Base-by-base conservation (phyloP, 2,329 filamentous ascomycete species). In the Colletotrichum acutatum region DNA sequence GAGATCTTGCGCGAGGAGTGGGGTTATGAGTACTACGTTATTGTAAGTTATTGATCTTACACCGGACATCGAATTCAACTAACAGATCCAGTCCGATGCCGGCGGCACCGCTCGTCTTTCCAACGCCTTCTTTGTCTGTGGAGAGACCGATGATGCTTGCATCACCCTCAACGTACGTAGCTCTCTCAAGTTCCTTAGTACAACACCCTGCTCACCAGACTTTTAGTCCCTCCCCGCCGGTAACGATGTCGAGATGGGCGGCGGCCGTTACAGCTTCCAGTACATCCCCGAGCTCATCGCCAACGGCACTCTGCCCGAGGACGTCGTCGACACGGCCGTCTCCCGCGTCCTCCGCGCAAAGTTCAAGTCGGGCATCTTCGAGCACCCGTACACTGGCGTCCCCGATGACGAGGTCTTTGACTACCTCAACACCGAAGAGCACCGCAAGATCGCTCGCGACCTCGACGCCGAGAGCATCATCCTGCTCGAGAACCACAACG, bases 221-320 rank as follows among this genome's bases (percentile, higher is more conserved):
- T 16, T 0, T 16, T 71, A 88, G 82, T 84, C 90, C 9, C 86
- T 95, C 5, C 90, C 90, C 0, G 91, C 92, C 5, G 93, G 93
- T 3, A 92, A 90, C 62, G 93, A 94, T 76, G 87, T 93, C 14
- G 93, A 95, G 77, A 94, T 94, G 93, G 93, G 93, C 14, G 92
- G 93, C 52, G 93, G 93, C 24, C 92, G 90, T 24, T 94, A 90
- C 84, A 94, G 91, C 78, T 92, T 90, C 78, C 86, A 90, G 75
- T 88, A 86, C 46, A 94, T 95, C 64, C 91, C 92, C 6, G 84
- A 89, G 32, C 86, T 94, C 61, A 86, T 94, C 19, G 82, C 89
- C 66, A 85, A 87, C 1, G 91, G 91, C 0, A 90, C 88, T 68
- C 82, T 95, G 1, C 85, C 90, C 54, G 84, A 90, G 32, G 82